Conservation (phyloP, 495 filamentous ascomycete genomes). For the Penicillium mononematosum region DNA sequence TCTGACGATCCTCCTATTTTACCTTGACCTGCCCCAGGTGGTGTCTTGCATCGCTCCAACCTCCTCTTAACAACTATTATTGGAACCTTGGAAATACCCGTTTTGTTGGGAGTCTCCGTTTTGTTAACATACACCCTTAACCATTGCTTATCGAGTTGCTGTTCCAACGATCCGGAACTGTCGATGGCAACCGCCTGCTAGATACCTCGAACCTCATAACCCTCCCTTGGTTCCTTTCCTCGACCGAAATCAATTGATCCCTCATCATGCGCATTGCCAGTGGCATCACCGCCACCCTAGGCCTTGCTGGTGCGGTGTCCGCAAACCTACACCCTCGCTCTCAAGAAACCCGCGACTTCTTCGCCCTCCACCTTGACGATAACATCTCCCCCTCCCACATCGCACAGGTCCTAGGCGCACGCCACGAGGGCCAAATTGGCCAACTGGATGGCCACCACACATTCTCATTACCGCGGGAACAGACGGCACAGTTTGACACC, state of each 20-base stretch:
- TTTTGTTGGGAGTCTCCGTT: background rate
- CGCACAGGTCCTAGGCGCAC: constrained; percentile 68
- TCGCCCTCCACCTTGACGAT: constrained; percentile 77
- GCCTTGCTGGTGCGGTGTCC: constrained; percentile 36
- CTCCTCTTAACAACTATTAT: constrained; percentile 5
- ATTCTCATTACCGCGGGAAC: constrained; percentile 65
- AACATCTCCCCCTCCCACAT: constrained; percentile 66
- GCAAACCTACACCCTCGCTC: constrained; percentile 53
- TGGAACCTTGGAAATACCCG: background rate
- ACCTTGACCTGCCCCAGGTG: constrained; percentile 1
- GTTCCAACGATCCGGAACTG: constrained; percentile 8
- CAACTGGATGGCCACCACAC: constrained; percentile 80
- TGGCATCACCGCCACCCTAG: constrained; percentile 42
- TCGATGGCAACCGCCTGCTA: constrained; percentile 31
- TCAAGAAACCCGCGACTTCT: constrained; percentile 79
- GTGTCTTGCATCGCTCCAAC: constrained; percentile 1
- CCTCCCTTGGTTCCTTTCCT: constrained; percentile 11
- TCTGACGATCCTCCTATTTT: constrained; percentile 27
- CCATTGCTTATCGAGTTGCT: background rate
- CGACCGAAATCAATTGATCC: constrained; percentile 7
- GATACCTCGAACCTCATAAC: constrained; percentile 5
- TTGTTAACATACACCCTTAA: background rate
- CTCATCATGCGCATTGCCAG: constrained; percentile 38
- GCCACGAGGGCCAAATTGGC: constrained; percentile 81
- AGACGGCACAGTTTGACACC: constrained; percentile 56